A percentile compares a stretch with the other conserved stretches of the same genome.
Conservation (phyloP, 2,329 filamentous ascomycete genomes). For the Cryoendolithus antarcticus region DNA sequence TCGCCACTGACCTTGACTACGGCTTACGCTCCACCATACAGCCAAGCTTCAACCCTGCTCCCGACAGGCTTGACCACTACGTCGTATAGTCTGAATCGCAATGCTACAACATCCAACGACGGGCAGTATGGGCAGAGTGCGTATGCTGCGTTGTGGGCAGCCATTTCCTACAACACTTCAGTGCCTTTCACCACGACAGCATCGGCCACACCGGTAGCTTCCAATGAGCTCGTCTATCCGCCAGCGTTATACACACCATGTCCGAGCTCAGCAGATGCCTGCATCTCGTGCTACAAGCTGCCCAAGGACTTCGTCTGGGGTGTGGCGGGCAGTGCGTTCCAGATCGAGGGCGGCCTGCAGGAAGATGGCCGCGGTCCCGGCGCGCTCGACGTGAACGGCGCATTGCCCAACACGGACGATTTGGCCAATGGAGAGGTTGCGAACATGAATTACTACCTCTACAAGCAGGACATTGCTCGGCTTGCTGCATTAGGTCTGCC, state of each 20-base stretch:
- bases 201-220: constrained; percentile 31
- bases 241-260: constrained; percentile 35
- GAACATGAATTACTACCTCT: constrained; percentile 38
- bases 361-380: constrained; percentile 15
- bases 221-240: constrained; percentile 42
- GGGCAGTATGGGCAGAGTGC: constrained; percentile 17
- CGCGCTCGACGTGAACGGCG: constrained; percentile 7
- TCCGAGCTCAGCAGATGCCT: constrained; percentile 17
- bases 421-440: constrained; percentile 23
- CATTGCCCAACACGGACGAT: constrained; percentile 1
- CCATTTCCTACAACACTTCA: constrained; percentile 29
- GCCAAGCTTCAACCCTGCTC: constrained; percentile 23
- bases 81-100: constrained; percentile 24
- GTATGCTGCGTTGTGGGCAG: constrained; percentile 29
- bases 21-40: constrained; percentile 25
- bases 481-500: constrained; percentile 28
- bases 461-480: constrained; percentile 26
- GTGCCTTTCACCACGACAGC: constrained; percentile 11
- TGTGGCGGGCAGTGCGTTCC: constrained; percentile 22
- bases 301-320: constrained; percentile 21
- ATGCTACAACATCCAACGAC: constrained; percentile 16
- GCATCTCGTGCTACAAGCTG: constrained; percentile 20
- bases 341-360: constrained; percentile 21
- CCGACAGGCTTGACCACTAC: constrained; percentile 26
- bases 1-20: constrained; percentile 20